These are phyloP conservation scores for Cupressus sempervirens DNA, from an alignment of 75 land plant genomes.

Conservation along the genomic window DNA sequence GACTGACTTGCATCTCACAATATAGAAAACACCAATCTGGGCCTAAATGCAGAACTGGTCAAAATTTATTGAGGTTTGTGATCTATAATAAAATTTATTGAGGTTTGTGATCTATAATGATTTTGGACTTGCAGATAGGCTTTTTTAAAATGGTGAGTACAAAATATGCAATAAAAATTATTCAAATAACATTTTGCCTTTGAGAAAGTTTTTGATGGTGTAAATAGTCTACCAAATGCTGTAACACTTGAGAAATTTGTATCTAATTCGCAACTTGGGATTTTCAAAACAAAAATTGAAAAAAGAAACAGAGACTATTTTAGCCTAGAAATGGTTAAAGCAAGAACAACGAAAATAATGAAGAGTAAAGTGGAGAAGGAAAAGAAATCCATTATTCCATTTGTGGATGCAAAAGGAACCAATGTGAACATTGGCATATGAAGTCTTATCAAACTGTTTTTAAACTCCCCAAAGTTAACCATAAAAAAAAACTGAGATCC, in stretches of 20 bases:
- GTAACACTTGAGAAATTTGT: neutral
- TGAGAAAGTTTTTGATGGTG: neutral
- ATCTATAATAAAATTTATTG: neutral
- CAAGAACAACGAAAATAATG: neutral
- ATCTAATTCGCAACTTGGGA: neutral
- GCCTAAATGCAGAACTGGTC: neutral
- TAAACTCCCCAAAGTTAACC: no score
- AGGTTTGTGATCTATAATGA: neutral
- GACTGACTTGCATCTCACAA: no score
- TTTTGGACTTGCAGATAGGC: neutral
- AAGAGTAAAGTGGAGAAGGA: neutral
- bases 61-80: neutral
- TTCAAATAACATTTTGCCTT: neutral
- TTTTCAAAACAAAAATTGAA: neutral
- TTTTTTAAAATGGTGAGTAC: neutral
- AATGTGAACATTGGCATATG: conserved; percentile 50
- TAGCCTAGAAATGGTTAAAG: neutral
- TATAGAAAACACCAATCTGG: no score
- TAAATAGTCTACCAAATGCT: neutral
- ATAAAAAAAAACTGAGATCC: no score
- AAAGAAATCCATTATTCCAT: conserved; percentile 61
- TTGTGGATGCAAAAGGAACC: conserved; percentile 88
- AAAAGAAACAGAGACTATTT: neutral
- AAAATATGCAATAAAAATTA: neutral
- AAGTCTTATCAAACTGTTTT: no score